A percentile compares a stretch with the other conserved stretches of the same genome.
Evolutionary conservation across 148 eudicot species (phyloP).

Genomic region (Drosera capensis): DNA sequence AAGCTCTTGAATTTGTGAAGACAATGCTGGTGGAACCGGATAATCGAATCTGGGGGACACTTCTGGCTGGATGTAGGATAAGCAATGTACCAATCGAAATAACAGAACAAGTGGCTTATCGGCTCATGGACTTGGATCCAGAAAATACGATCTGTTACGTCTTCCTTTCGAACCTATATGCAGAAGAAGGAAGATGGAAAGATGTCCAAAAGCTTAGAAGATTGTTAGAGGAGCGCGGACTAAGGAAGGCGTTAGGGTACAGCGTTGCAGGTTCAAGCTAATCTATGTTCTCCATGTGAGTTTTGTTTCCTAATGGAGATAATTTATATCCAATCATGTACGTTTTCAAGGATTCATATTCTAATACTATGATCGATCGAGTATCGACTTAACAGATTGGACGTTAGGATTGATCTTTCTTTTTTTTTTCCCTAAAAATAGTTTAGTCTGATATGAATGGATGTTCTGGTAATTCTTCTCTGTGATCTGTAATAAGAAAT

Average conservation of each 20-base stretch:
- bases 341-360: no score
- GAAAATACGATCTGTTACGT: conserved; percentile 37
- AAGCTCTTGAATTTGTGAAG: conserved; percentile 53
- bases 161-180: conserved; percentile 48
- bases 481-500: no score
- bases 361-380: no score
- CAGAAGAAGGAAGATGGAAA: conserved; percentile 54
- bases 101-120: conserved; percentile 36
- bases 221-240: conserved; percentile 20
- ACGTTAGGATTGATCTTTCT: no score
- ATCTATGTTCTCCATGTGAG: not conserved
- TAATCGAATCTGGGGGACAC: conserved; percentile 58
- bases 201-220: conserved; percentile 40
- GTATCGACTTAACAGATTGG: no score
- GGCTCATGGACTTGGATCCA: conserved; percentile 36
- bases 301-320: not conserved
- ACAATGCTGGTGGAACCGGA: conserved; percentile 53
- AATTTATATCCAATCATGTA: not conserved
- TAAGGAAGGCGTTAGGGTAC: conserved; percentile 34
- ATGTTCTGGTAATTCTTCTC: no score
- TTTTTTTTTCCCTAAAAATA: no score
- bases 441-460: no score
- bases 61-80: conserved; percentile 60
- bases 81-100: conserved; percentile 23
- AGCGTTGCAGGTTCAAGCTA: conserved; percentile 23